Evolutionary conservation across 345 rosid species (phyloP), one percentile per base, ranked within the genome.

Genomic region (Conringia planisiliqua): DNA sequence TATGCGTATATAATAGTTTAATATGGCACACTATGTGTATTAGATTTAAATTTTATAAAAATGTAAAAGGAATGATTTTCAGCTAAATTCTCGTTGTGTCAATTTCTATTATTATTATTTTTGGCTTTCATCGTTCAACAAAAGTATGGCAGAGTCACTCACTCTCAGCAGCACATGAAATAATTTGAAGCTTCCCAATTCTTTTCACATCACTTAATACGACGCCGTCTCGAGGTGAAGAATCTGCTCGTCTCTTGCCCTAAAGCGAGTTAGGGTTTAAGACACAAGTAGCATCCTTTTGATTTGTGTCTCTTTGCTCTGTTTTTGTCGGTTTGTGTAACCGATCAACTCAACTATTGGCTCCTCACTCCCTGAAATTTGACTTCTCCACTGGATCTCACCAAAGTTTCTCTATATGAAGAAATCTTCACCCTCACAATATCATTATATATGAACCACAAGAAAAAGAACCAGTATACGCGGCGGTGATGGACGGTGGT

Each of bases 311-410:
- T 66, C 64, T 72, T 77, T 66, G 77, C 58, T 72, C 62, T 66
- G 72, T 59, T 59, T 77, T 78, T 73, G 81, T 78, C 77, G 42
- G 69, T 40, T 72, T 72, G 65, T 72, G 81, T 78, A 78, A 78
- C 77, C 73, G 81, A 78, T 78, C 73, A 72, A 71, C 73, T 60
- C 77, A 66, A 72, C 73, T 60, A 78, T 78, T 78, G 77, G 73
- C 69, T 78, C 59, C 57, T 71, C 56, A 72, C 40, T 13, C 61
- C 68, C 73, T 78, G 58, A 72, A 57, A 38, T 78, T 72, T 72
- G 77, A 78, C 70, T 78, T 72, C 68, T 42, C 26, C 42, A 26
- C 50, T 77, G 52, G 68, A 71, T 77, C 76, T 65, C 36, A 65
- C 62, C 39, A 50, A 40, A 12, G 3, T 44, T 62, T 70, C 66